Conservation (phyloP, 2,329 filamentous ascomycete genomes). For the Corniculantispora saksenae region DNA sequence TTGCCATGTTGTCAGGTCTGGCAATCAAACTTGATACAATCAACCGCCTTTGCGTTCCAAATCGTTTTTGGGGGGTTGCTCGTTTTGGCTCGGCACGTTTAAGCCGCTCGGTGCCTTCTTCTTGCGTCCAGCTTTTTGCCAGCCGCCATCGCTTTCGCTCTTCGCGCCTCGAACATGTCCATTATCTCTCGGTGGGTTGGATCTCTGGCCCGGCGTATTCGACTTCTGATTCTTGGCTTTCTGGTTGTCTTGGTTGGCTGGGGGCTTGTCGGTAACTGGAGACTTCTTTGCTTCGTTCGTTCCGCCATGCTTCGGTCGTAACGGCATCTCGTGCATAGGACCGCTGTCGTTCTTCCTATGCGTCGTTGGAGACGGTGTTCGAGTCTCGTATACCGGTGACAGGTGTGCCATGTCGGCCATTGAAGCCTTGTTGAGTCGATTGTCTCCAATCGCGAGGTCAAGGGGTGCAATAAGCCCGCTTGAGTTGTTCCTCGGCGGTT, state of each 20-base stretch:
- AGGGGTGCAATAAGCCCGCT: conserved; percentile 55
- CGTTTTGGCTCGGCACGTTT: conserved; percentile 41
- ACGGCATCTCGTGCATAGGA: background rate
- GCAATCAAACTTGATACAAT: conserved; percentile 24
- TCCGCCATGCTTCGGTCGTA: conserved; percentile 9
- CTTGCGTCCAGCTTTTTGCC: conserved; percentile 57
- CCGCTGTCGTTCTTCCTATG: conserved; percentile 53
- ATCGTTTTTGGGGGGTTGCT: conserved; percentile 58
- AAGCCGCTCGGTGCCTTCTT: conserved; percentile 47
- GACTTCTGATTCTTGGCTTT: conserved; percentile 32
- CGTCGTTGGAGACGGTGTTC: conserved; percentile 69
- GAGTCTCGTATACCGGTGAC: conserved; percentile 73
- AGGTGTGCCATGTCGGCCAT: conserved; percentile 52
- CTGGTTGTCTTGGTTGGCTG: conserved; percentile 15
- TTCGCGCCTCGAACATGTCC: conserved; percentile 56
- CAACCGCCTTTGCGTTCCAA: conserved; percentile 65
- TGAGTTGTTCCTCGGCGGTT: conserved; percentile 44
- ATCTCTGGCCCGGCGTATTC: conserved; percentile 33
- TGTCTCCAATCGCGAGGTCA: conserved; percentile 54
- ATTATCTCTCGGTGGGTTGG: conserved; percentile 41
- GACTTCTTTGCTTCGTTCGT: conserved; percentile 27
- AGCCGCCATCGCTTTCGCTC: conserved; percentile 55
- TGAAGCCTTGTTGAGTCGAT: conserved; percentile 37
- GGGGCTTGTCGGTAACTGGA: conserved; percentile 26
- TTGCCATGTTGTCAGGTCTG: background rate